phyloP scores from a whole-genome alignment of 225 moss, liverwort and hornwort genomes.

The Ulota crispa region DNA sequence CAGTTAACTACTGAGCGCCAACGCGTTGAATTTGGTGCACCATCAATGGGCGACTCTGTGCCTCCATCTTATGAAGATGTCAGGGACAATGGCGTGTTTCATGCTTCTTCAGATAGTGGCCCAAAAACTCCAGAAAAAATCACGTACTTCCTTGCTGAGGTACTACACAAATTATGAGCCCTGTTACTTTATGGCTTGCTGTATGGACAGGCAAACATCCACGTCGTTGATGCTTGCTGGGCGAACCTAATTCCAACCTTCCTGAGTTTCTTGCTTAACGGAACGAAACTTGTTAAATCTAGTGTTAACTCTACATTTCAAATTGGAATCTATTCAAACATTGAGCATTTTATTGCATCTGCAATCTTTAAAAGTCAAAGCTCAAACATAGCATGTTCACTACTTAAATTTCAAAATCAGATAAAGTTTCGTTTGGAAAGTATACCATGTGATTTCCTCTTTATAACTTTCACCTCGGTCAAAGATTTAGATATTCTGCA shows the following conservation, averaged over 20 bases:
- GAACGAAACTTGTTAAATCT: not conserved
- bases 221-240: not conserved
- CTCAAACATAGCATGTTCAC: not conserved
- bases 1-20: conserved; percentile 88
- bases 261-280: not conserved
- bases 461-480: not conserved
- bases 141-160: conserved; percentile 93
- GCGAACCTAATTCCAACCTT: not conserved
- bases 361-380: not conserved
- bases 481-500: not conserved
- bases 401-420: not conserved
- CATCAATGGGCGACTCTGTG: conserved; percentile 44
- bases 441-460: not conserved
- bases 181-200: not conserved
- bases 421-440: not conserved
- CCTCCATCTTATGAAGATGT: conserved; percentile 83
- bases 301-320: not conserved
- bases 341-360: not conserved
- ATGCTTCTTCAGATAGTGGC: conserved; percentile 46
- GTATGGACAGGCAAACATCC: not conserved
- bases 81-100: conserved; percentile 62
- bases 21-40: conserved; percentile 64
- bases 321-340: not conserved
- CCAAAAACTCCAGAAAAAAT: conserved; percentile 54
- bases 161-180: conserved; percentile 21